phyloP scores from a whole-genome alignment of 306 rosid genomes.

The Cucurbita moschata region DNA sequence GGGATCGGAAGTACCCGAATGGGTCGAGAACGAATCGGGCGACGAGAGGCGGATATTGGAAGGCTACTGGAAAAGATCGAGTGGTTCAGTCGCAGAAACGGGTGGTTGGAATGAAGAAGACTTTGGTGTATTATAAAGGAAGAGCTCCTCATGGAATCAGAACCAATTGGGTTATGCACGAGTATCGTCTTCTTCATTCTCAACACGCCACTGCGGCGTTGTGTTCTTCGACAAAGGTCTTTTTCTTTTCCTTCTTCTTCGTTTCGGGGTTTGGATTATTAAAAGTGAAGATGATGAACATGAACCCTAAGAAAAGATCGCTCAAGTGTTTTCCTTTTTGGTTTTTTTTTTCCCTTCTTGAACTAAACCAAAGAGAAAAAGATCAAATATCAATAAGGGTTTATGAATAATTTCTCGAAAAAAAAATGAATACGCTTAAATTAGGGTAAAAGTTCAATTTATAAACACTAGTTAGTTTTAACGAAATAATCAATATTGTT shows the following conservation, averaged over 20 bases:
- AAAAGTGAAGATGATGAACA: not conserved
- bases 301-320: not conserved
- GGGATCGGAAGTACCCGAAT: slow-evolving; percentile 88
- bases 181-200: slow-evolving; percentile 46
- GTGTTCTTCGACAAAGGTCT: slow-evolving; percentile 65
- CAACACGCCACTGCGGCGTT: slow-evolving; percentile 18
- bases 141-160: slow-evolving; percentile 91
- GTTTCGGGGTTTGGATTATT: not conserved
- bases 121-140: slow-evolving; percentile 77
- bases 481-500: not conserved
- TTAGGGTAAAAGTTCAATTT: not conserved
- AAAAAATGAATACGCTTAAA: not conserved
- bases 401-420: not conserved
- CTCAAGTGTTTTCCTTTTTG: not conserved
- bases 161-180: slow-evolving; percentile 97
- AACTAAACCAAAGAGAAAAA: not conserved
- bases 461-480: not conserved
- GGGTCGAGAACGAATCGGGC: slow-evolving; percentile 97
- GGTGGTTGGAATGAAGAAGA: slow-evolving; percentile 80
- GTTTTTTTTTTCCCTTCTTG: not conserved
- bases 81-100: slow-evolving; percentile 50
- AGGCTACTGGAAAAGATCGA: slow-evolving; percentile 88
- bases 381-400: not conserved
- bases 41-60: slow-evolving; percentile 85
- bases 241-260: not conserved